Percentiles rank a stretch among this genome's conserved stretches.
Conservation (phyloP, 2,329 filamentous ascomycete genomes). For the Nothomitra cinnamomea region DNA sequence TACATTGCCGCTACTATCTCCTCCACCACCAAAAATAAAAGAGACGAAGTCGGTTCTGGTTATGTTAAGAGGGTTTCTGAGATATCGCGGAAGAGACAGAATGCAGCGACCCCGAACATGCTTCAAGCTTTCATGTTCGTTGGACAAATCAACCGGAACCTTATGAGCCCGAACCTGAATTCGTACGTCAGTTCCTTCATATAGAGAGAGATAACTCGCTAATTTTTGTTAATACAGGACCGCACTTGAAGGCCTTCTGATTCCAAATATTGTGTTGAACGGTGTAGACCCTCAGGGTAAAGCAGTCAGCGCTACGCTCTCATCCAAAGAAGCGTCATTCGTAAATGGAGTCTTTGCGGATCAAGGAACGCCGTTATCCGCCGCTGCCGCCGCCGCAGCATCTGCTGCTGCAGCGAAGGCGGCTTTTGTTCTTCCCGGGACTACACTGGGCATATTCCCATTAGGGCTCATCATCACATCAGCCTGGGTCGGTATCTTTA, state of each 20-base stretch:
- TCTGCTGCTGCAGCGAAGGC: conserved; percentile 22
- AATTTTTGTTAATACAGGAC: conserved; percentile 11
- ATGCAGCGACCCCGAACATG: conserved; percentile 21
- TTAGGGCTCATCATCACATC: conserved; percentile 50
- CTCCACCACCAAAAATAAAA: conserved; percentile 20
- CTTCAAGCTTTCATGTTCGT: conserved; percentile 51
- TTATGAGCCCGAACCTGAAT: conserved; percentile 38
- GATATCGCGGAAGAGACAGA: conserved; percentile 11
- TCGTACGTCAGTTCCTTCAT: conserved; percentile 34
- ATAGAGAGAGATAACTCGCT: neutral
- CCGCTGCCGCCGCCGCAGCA: conserved; percentile 25
- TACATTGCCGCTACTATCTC: conserved; percentile 39
- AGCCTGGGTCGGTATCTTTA: conserved; percentile 41
- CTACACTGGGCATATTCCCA: conserved; percentile 51
- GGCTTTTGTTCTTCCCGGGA: conserved; percentile 53
- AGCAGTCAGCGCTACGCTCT: conserved; percentile 44
- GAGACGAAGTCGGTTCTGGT: conserved; percentile 12
- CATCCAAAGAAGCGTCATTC: conserved; percentile 53
- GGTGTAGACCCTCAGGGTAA: conserved; percentile 35
- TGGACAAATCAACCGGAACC: conserved; percentile 44
- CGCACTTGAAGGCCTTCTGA: conserved; percentile 43
- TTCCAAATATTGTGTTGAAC: conserved; percentile 50
- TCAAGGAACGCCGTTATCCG: conserved; percentile 33
- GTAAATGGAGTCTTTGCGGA: conserved; percentile 52
- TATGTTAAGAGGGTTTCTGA: conserved; percentile 4